A percentile compares a stretch with the other conserved stretches of the same genome.
Conservation (phyloP, 1,284 basidiomycete species). For the Vanrija sp. region DNA sequence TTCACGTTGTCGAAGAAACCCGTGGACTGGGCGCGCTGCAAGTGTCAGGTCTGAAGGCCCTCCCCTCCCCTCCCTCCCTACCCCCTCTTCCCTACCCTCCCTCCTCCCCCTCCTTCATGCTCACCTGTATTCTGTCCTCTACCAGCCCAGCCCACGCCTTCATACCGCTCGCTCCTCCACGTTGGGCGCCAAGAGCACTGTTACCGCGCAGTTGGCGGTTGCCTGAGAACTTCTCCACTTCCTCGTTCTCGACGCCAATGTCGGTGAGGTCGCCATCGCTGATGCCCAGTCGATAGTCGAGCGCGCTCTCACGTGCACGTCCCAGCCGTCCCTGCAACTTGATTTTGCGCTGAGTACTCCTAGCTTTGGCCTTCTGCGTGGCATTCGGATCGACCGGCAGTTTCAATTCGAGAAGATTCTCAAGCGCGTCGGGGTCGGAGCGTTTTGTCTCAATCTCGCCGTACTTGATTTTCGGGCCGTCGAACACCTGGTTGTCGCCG, state of each 20-base stretch:
- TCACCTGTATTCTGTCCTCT: constrained; percentile 74
- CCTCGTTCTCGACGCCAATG: constrained; percentile 14
- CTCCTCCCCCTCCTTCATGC: constrained; percentile 20
- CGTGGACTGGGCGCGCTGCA: constrained; percentile 46
- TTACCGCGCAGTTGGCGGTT: constrained; percentile 53
- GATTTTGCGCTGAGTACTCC: constrained; percentile 56
- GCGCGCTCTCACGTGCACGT: constrained; percentile 63
- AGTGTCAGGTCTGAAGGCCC: not conserved
- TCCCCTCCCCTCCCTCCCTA: not conserved
- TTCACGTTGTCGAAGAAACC: constrained; percentile 71
- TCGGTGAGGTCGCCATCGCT: constrained; percentile 52
- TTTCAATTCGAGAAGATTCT: constrained; percentile 40
- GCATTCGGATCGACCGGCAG: constrained; percentile 52
- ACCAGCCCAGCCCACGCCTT: constrained; percentile 71
- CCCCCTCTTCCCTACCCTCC: not conserved
- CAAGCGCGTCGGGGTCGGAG: constrained; percentile 21
- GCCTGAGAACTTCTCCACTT: constrained; percentile 54
- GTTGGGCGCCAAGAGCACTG: constrained; percentile 38
- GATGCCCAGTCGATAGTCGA: constrained; percentile 63
- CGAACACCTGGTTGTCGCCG: constrained; percentile 21
- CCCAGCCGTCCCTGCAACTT: constrained; percentile 60
- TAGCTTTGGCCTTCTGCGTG: constrained; percentile 54
- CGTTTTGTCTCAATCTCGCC: constrained; percentile 35
- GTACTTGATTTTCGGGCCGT: constrained; percentile 37
- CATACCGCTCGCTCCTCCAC: constrained; percentile 51